Percentiles rank a stretch among this genome's conserved stretches.
These are phyloP conservation scores for Alternaria solani DNA, from an alignment of 2,329 filamentous ascomycete species.

Conservation along the genomic window DNA sequence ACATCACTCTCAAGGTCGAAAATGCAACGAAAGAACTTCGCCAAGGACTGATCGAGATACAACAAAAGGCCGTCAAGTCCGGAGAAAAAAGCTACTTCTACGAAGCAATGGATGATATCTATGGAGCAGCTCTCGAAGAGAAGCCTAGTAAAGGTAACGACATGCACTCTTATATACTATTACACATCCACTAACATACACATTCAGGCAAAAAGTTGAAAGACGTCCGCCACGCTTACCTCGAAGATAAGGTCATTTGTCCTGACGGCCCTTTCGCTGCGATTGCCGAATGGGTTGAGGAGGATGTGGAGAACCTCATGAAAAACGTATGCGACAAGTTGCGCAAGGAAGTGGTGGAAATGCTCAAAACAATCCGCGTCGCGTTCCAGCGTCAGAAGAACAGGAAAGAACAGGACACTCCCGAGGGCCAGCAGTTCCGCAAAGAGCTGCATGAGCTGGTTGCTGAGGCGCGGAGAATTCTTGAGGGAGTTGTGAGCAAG, in stretches of 20 bases:
- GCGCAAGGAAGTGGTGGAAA: background rate
- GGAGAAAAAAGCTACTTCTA: constrained; percentile 18
- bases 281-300: background rate
- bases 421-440: constrained; percentile 16
- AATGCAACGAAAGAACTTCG: constrained; percentile 4
- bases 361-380: constrained; percentile 6
- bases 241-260: constrained; percentile 3
- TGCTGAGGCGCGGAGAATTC: constrained; percentile 8
- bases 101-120: constrained; percentile 20
- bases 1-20: constrained; percentile 6
- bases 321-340: background rate
- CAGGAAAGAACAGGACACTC: constrained; percentile 16
- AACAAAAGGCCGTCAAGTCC: background rate
- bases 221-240: constrained; percentile 8
- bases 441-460: constrained; percentile 13
- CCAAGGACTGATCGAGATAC: background rate
- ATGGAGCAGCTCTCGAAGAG: constrained; percentile 11
- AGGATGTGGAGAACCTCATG: background rate
- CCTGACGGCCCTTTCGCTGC: constrained; percentile 1
- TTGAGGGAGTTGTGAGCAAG: constrained; percentile 11
- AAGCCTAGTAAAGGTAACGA: background rate
- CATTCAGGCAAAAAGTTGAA: constrained; percentile 13
- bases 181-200: background rate
- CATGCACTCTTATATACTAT: background rate
- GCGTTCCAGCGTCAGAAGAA: constrained; percentile 15